phyloP scores from a whole-genome alignment of 2,329 filamentous ascomycete genomes.

The Helminthosporium solani region DNA sequence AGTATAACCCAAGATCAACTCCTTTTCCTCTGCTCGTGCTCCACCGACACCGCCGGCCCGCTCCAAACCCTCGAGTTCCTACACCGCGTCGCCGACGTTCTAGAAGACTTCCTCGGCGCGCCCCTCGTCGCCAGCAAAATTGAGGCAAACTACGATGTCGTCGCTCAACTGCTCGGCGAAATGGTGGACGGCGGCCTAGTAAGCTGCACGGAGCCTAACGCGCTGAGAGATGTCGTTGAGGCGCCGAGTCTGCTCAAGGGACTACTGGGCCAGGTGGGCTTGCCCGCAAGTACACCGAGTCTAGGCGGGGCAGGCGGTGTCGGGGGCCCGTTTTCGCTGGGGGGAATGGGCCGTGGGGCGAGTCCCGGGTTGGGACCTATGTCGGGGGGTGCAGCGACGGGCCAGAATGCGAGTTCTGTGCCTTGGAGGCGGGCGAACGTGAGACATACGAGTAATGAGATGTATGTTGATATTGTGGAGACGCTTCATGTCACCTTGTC shows the following conservation, averaged over 20 bases:
- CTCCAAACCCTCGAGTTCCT: constrained; percentile 91
- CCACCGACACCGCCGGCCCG: constrained; percentile 76
- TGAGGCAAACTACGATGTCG: constrained; percentile 87
- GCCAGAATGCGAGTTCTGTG: constrained; percentile 55
- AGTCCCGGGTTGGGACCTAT: constrained; percentile 25
- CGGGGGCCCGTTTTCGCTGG: constrained; percentile 32
- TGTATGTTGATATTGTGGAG: constrained; percentile 95
- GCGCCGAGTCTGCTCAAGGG: constrained; percentile 89
- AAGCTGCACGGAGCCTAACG: constrained; percentile 89
- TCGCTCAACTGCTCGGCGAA: constrained; percentile 87
- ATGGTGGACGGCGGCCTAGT: constrained; percentile 95
- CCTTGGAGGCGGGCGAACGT: constrained; percentile 93
- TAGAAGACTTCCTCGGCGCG: constrained; percentile 91
- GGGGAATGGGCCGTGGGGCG: constrained; percentile 13
- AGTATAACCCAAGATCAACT: constrained; percentile 85
- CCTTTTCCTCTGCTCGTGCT: constrained; percentile 81
- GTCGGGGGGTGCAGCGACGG: constrained; percentile 3
- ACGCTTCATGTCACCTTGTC: constrained; percentile 84
- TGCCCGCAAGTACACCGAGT: constrained; percentile 58
- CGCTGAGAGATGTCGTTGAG: constrained; percentile 85
- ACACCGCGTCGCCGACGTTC: constrained; percentile 84
- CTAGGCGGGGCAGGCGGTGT: constrained; percentile 25
- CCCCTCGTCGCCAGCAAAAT: constrained; percentile 84
- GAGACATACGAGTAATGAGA: constrained; percentile 91
- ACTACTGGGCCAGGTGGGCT: constrained; percentile 79